Base-by-base conservation (phyloP, 768 basidiomycete species). In the Candolleomyces eurysporus region DNA sequence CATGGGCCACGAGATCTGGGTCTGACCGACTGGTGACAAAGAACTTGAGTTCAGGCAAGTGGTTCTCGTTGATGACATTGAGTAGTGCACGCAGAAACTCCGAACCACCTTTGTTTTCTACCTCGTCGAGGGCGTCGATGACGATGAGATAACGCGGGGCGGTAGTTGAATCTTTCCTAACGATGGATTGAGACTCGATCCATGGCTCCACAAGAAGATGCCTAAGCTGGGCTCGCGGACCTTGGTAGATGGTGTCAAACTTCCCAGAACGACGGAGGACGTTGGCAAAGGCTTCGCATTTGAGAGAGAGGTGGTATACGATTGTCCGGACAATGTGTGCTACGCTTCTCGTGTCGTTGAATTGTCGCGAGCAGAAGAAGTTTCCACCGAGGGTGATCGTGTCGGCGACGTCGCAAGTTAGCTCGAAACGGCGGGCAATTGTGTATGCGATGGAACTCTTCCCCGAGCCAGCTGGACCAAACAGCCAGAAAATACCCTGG, bases 361-460 rank as follows among this genome's bases (percentile, higher is more conserved):
- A 68, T 52, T 64, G 67, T 19, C 65, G 68, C 13, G 70, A 71
- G 58, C 67, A 69, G 26, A 70, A 63, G 51, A 71, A 71, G 57
- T 60, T 68, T 21, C 48, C 69, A 4, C 62, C 63, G 19, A 71
- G 48, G 32, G 59, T 36, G 52, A 50, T 61, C 36, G 58, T 17
- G 6, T 50, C 16, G 19, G 30, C 32, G 26, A 46, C n/a, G 19
- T 64, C 51, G n/a, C 31, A 39, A 30, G 10, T 22, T 6, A 39
- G 30, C 22, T 65, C 59, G 46, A 64, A 64, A 10, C 39, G 5
- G 19, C 49, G 17, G 21, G 63, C 60, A 5, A 65, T 60, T 2
- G 67, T 64, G 62, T 62, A 61, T 21, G 69, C 66, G 60, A 70
- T 66, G 13, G 65, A 67, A 13, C 61, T 66, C 55, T 68, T 68